Conservation (phyloP, 257 asterid genomes). For the Henckelia pumila region DNA sequence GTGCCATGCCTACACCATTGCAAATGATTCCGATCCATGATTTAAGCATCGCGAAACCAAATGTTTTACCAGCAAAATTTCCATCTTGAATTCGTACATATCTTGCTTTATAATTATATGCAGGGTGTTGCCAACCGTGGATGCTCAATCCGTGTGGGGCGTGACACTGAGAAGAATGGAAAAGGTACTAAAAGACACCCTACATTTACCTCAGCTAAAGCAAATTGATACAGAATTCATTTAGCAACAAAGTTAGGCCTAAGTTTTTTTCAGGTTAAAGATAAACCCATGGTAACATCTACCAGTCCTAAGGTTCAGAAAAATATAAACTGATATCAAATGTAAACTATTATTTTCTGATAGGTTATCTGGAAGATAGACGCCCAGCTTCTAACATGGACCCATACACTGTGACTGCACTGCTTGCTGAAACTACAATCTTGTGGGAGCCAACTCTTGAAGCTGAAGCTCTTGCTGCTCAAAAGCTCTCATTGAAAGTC, state of each 20-base stretch:
- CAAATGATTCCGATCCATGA: too few species aligned
- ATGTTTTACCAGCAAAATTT: too few species aligned
- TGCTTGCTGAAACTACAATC: constrained; percentile 86
- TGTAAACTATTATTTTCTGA: background rate
- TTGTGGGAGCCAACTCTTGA: constrained; percentile 91
- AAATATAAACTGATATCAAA: background rate
- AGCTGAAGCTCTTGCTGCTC: constrained; percentile 92
- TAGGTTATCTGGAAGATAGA: constrained; percentile 96
- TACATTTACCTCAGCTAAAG: background rate
- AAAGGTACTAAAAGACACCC: constrained; percentile 48
- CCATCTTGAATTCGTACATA: background rate
- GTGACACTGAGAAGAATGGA: constrained; percentile 89
- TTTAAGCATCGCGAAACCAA: too few species aligned
- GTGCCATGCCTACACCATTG: too few species aligned
- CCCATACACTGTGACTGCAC: constrained; percentile 75
- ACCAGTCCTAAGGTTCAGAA: too few species aligned
- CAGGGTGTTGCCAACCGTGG: constrained; percentile 99
- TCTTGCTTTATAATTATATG: constrained; percentile 8
- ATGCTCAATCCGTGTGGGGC: constrained; percentile 97
- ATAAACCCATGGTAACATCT: too few species aligned
- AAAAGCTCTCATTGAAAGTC: constrained; percentile 68
- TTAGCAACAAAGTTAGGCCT: too few species aligned
- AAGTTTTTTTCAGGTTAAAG: too few species aligned
- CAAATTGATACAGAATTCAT: too few species aligned
- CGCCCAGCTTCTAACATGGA: constrained; percentile 99